These are phyloP conservation scores for Fomitopsis pinicola DNA, from an alignment of 1,284 basidiomycete genomes.

Conservation along the genomic window DNA sequence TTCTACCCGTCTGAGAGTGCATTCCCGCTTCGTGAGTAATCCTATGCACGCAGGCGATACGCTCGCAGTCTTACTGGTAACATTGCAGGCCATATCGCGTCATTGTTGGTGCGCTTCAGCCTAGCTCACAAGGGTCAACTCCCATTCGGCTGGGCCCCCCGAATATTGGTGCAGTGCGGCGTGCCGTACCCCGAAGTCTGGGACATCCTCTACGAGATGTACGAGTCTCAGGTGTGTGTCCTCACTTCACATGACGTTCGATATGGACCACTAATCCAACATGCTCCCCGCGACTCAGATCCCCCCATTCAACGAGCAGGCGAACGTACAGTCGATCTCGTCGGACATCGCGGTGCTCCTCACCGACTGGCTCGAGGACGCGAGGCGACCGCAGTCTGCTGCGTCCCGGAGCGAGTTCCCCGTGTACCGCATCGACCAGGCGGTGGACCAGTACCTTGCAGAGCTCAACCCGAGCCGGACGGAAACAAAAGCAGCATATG, in stretches of 20 bases:
- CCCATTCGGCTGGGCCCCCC: constrained; percentile 75
- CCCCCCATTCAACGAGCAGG: constrained; percentile 78
- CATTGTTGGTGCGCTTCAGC: constrained; percentile 66
- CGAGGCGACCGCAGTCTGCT: constrained; percentile 54
- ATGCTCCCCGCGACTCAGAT: constrained; percentile 39
- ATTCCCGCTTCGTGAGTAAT: constrained; percentile 74
- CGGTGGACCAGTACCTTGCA: constrained; percentile 65
- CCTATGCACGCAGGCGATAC: constrained; percentile 4
- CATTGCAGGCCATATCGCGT: constrained; percentile 59
- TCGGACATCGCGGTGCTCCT: constrained; percentile 74
- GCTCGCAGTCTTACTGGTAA: background rate
- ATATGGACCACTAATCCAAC: background rate
- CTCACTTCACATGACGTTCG: background rate
- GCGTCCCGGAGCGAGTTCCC: constrained; percentile 57
- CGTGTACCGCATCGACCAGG: constrained; percentile 65
- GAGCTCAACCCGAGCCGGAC: constrained; percentile 57
- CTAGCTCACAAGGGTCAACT: constrained; percentile 57
- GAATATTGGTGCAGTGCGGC: constrained; percentile 72
- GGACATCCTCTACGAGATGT: constrained; percentile 83
- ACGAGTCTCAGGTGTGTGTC: constrained; percentile 69
- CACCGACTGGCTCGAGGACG: constrained; percentile 73
- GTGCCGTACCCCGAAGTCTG: constrained; percentile 77
- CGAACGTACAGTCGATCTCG: constrained; percentile 72
- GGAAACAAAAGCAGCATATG: constrained; percentile 61
- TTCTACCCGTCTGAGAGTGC: constrained; percentile 91